Evolutionary conservation across 805 yeast species (phyloP), one percentile per base, ranked within the genome.

Genomic region (Suhomyces canberraensis): DNA sequence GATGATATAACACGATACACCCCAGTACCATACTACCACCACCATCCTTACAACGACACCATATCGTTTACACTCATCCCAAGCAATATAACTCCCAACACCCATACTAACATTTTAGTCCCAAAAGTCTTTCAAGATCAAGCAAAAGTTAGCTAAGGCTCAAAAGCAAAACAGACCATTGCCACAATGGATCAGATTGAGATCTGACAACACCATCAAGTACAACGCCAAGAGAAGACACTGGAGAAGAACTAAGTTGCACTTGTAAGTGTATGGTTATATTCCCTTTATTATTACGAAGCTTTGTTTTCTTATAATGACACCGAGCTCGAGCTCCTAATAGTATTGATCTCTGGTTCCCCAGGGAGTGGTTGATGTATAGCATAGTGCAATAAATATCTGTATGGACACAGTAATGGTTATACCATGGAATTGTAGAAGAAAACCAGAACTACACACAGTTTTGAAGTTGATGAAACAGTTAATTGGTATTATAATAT

Each of bases 221-320:
- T 88, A 88, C 86, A 91, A 91, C 79, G 95, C 96, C 71, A 93
- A 93, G 89, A 89, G 98, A 87, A 85, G 98, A 83, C 95, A 93
- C 93, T 91, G 98, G 98, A 91, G 96, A 86, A 87, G 98, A 85
- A 91, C 97, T 67, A 91, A 91, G 95, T 81, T 91, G 77, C 79
- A 81, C 82, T 73, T 91, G 81, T 91, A 90, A 86, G 61, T 35
- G 20, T 26, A 25, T 27, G 36, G 38, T 28, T 36, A 37, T 43
- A 29, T 38, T 25, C 33, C 33, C 28, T 25, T 30, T 29, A 24
- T 30, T 35, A 25, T 35, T 30, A 35, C 30, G 37, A 34, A 34
- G 37, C 37, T 28, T 28, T 27, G 27, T 34, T 25, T 14, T 13
- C 28, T 34, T 27, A 34, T 34, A 20, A 27, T 34, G 37, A 20